These are phyloP conservation scores for Acer saccharum DNA, from an alignment of 345 rosid genomes.

Conservation along the genomic window DNA sequence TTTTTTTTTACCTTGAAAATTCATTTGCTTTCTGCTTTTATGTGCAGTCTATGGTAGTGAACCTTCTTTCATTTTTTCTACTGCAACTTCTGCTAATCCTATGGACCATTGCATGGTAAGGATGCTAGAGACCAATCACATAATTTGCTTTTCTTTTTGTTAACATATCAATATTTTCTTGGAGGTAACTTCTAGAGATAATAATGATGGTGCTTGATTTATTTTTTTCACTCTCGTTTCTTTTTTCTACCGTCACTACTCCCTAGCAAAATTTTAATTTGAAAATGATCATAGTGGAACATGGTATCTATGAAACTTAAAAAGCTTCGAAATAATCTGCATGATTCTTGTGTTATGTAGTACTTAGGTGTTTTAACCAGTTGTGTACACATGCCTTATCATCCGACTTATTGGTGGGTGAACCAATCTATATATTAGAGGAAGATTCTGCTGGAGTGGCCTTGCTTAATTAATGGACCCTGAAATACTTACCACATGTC, in stretches of 20 bases:
- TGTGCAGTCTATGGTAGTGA: constrained; percentile 74
- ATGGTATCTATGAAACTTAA: not conserved
- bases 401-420: not conserved
- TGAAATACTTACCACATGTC: not conserved
- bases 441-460: not conserved
- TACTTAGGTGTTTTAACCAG: not conserved
- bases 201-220: constrained; percentile 9
- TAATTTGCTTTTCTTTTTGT: constrained; percentile 18
- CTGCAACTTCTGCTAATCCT: constrained; percentile 98
- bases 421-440: not conserved
- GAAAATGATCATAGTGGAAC: not conserved
- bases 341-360: not conserved
- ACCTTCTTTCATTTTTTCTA: constrained; percentile 83
- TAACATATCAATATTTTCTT: not conserved
- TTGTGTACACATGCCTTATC: constrained; percentile 1
- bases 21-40: constrained; percentile 14
- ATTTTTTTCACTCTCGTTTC: not conserved
- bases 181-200: not conserved
- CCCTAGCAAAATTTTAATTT: not conserved
- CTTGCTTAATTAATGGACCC: not conserved
- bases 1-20: constrained; percentile 14
- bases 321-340: not conserved
- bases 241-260: not conserved
- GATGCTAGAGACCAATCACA: constrained; percentile 18
- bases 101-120: constrained; percentile 92